Evolutionary conservation across 176 grass and related monocot genomes (phyloP).

Genomic region (Rhynchospora breviuscula): DNA sequence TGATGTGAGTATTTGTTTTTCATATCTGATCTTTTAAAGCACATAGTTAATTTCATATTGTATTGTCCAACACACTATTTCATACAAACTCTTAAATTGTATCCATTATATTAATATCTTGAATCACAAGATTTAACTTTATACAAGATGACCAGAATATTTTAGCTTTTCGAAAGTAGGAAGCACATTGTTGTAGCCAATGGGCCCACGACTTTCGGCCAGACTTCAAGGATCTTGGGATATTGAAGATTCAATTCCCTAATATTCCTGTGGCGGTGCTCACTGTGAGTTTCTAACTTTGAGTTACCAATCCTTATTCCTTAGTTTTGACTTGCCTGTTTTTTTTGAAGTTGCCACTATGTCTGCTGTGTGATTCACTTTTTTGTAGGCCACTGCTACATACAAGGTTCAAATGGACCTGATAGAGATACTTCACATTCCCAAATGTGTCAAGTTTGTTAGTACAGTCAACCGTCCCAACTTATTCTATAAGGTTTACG

Average conservation of each 20-base stretch:
- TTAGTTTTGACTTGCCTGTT: not conserved
- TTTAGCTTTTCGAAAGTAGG: slow-evolving; percentile 46
- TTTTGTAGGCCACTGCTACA: slow-evolving; percentile 75
- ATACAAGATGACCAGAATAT: not conserved
- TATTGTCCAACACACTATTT: not conserved
- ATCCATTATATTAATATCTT: not conserved
- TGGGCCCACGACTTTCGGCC: slow-evolving; percentile 97
- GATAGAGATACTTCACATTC: slow-evolving; percentile 95
- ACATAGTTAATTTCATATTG: not conserved
- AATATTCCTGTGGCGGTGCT: slow-evolving; percentile 83
- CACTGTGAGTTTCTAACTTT: slow-evolving; percentile 60
- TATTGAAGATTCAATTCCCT: slow-evolving; percentile 97
- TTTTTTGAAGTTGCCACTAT: not conserved
- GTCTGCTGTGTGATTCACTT: not conserved
- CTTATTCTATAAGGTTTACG: slow-evolving; percentile 77
- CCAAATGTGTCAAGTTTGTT: slow-evolving; percentile 78
- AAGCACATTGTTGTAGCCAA: slow-evolving; percentile 92
- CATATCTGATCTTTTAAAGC: not conserved
- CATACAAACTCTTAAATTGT: not conserved
- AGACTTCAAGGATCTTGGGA: slow-evolving; percentile 92
- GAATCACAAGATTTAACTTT: not conserved
- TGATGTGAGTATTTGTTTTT: slow-evolving; percentile 66
- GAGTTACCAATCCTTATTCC: not conserved
- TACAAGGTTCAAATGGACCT: slow-evolving; percentile 85
- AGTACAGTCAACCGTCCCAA: slow-evolving; percentile 90